phyloP scores from a whole-genome alignment of 139 green algal genomes.

The Chlamydomonas sphaeroides region DNA sequence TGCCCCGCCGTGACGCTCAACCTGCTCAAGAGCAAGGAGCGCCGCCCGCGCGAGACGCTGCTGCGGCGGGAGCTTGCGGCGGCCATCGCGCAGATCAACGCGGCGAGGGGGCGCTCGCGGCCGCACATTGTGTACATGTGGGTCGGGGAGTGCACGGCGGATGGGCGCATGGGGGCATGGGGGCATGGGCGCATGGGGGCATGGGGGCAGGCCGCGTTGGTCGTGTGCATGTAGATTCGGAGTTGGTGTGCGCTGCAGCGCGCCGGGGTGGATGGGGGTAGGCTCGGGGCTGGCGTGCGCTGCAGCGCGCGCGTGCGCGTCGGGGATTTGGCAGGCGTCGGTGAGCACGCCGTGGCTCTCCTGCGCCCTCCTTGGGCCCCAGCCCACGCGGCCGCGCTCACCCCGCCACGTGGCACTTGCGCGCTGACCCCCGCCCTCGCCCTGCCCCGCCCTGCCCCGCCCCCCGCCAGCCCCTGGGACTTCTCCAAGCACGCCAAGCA shows the following conservation, averaged over 20 bases:
- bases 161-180: neutral
- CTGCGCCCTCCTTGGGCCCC: too few relatives aligned
- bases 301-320: too few relatives aligned
- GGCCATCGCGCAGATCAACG: conserved; percentile 86
- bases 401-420: too few relatives aligned
- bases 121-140: conserved; percentile 42
- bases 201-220: too few relatives aligned
- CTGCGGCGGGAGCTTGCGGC: conserved; percentile 82
- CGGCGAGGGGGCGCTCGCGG: conserved; percentile 29
- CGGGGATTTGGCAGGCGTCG: too few relatives aligned
- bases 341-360: too few relatives aligned
- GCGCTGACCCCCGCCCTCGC: too few relatives aligned
- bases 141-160: neutral
- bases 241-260: too few relatives aligned
- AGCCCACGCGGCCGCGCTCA: too few relatives aligned
- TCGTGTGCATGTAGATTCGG: too few relatives aligned
- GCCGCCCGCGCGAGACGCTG: conserved; percentile 83
- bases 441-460: neutral
- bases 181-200: neutral
- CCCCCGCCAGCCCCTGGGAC: conserved; percentile 71
- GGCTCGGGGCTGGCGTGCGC: too few relatives aligned
- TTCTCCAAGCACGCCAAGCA: conserved; percentile 80
- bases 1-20: conserved; percentile 88
- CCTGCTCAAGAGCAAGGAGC: conserved; percentile 86
- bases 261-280: too few relatives aligned